Conservation (phyloP, 176 grass and related monocot genomes). For the Alopecurus myosuroides region DNA sequence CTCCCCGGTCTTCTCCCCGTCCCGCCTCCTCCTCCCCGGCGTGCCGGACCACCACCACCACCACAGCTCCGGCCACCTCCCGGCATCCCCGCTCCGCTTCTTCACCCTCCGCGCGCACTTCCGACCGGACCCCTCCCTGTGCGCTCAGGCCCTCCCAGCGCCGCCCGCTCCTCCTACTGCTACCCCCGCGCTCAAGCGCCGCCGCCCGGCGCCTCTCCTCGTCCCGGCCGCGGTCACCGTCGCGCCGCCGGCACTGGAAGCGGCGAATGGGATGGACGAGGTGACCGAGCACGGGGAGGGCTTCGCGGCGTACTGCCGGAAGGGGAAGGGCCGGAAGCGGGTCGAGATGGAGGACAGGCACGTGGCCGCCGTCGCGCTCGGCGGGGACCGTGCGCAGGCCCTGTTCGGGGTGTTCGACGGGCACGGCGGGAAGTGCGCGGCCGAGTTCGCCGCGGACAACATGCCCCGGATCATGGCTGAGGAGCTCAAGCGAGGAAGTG, state of each 20-base stretch:
- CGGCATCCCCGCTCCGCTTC: neutral
- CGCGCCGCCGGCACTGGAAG: neutral
- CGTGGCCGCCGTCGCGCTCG: neutral
- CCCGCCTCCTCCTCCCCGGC: neutral
- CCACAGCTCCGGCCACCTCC: neutral
- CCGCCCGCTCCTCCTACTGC: neutral
- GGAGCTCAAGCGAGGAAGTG: neutral
- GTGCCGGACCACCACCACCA: neutral
- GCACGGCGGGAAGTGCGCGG: neutral
- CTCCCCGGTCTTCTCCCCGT: conserved; percentile 10
- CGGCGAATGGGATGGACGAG: neutral
- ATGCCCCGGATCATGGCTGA: neutral
- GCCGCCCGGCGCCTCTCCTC: neutral
- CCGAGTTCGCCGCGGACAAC: neutral
- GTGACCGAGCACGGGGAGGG: neutral
- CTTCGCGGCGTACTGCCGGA: conserved; percentile 9
- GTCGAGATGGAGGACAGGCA: conserved; percentile 14
- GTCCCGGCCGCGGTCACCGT: neutral
- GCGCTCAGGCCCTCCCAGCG: neutral
- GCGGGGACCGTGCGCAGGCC: neutral
- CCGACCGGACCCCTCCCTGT: neutral
- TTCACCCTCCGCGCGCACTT: neutral
- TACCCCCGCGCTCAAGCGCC: neutral
- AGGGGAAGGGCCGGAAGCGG: neutral
- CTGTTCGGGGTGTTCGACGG: conserved; percentile 6